Conservation (phyloP, 2,329 filamentous ascomycete genomes). For the Neonectria sp. region DNA sequence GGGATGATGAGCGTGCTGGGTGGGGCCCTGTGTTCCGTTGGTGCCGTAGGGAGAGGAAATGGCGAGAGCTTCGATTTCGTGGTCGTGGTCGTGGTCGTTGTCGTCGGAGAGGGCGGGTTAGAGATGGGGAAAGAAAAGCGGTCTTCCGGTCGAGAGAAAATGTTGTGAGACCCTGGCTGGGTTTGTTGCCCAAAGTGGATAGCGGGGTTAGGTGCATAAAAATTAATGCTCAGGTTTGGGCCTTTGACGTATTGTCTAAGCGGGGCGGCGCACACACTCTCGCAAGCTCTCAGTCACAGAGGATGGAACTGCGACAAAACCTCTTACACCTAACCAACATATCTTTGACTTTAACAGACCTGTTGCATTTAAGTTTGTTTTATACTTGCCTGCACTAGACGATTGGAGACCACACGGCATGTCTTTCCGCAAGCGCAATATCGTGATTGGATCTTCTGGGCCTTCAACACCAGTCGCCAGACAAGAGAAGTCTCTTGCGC, state of each 20-base stretch:
- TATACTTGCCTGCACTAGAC: background rate
- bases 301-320: background rate
- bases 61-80: background rate
- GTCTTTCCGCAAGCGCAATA: slow-evolving; percentile 72
- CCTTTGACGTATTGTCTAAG: slow-evolving; percentile 41
- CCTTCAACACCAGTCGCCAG: slow-evolving; percentile 38
- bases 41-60: background rate
- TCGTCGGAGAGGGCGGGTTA: slow-evolving; percentile 5
- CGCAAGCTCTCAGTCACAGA: slow-evolving; percentile 4
- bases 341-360: background rate
- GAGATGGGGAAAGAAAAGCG: slow-evolving; percentile 10
- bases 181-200: slow-evolving; percentile 35
- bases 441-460: slow-evolving; percentile 60
- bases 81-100: slow-evolving; percentile 7
- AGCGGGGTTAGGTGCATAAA: slow-evolving; percentile 41
- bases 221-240: slow-evolving; percentile 28
- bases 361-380: too few species aligned
- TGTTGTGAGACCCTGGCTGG: slow-evolving; percentile 31
- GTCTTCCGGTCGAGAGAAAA: slow-evolving; percentile 39
- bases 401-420: slow-evolving; percentile 51
- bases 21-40: background rate
- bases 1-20: background rate
- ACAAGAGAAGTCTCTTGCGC: slow-evolving; percentile 56
- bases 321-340: background rate
- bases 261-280: slow-evolving; percentile 45